Percentiles rank a stretch among this genome's conserved stretches.
These are phyloP conservation scores for Naegleria lovaniensis DNA, from an alignment of 208 protist species.

Conservation along the genomic window DNA sequence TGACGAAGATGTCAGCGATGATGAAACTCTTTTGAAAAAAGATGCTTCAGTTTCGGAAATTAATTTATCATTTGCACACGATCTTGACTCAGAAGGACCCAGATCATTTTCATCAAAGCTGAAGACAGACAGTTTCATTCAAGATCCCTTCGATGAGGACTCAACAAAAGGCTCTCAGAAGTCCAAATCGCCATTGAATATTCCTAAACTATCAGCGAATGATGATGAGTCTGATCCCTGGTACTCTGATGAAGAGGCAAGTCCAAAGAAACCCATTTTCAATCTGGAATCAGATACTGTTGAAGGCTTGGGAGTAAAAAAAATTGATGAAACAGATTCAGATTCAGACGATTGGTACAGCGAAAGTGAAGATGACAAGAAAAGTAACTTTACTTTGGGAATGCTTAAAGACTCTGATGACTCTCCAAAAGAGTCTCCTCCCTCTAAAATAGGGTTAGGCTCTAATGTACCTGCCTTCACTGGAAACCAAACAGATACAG, in stretches of 20 bases:
- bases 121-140: neutral
- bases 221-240: constrained; percentile 7
- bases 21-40: neutral
- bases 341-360: neutral
- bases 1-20: neutral
- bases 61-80: neutral
- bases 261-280: neutral
- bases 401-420: neutral
- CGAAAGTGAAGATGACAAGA: constrained; percentile 1
- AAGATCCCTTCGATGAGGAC: neutral
- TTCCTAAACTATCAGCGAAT: neutral
- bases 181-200: neutral
- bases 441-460: neutral
- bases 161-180: neutral
- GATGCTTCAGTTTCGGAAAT: neutral
- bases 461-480: neutral
- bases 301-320: neutral
- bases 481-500: neutral
- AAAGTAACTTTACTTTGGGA: neutral
- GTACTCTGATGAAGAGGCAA: neutral
- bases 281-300: neutral
- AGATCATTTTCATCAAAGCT: neutral
- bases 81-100: neutral
- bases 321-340: neutral
- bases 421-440: neutral